Evolutionary conservation across 2,329 filamentous ascomycete genomes (phyloP).

Genomic region (Cryphonectria parasitica): DNA sequence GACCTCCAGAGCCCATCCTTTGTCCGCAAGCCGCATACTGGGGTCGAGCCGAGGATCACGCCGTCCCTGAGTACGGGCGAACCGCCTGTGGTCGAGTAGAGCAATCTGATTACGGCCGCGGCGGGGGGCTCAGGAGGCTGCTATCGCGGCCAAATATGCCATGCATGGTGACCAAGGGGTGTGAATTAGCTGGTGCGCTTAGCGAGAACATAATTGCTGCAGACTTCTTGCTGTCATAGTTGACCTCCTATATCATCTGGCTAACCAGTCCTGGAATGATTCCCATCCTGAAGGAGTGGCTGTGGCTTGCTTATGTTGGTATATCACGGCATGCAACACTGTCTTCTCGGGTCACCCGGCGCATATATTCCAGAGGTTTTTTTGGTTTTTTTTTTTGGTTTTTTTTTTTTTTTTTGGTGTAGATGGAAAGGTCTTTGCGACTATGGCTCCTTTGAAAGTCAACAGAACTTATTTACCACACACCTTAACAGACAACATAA

Average conservation of each 20-base stretch:
- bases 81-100: conserved; percentile 41
- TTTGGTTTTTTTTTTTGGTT: no score
- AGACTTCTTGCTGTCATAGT: neutral
- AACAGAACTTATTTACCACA: neutral
- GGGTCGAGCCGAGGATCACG: conserved; percentile 24
- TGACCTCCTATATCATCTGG: neutral
- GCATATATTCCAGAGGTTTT: neutral
- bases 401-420: no score
- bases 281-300: neutral
- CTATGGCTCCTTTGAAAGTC: neutral
- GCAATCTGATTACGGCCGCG: conserved; percentile 41
- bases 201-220: neutral
- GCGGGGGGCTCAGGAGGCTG: conserved; percentile 32
- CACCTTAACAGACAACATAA: neutral
- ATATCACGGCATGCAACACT: neutral
- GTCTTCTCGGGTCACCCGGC: neutral
- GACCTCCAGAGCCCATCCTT: neutral
- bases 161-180: conserved; percentile 15
- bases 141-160: conserved; percentile 28
- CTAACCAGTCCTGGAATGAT: neutral
- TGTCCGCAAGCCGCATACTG: conserved; percentile 5
- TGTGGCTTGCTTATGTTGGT: neutral
- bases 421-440: neutral
- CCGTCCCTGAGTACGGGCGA: conserved; percentile 29
- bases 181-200: neutral